Percentiles rank a stretch among this genome's conserved stretches.
phyloP scores from a whole-genome alignment of 2,329 filamentous ascomycete species.

The Xylariaceae sp. region DNA sequence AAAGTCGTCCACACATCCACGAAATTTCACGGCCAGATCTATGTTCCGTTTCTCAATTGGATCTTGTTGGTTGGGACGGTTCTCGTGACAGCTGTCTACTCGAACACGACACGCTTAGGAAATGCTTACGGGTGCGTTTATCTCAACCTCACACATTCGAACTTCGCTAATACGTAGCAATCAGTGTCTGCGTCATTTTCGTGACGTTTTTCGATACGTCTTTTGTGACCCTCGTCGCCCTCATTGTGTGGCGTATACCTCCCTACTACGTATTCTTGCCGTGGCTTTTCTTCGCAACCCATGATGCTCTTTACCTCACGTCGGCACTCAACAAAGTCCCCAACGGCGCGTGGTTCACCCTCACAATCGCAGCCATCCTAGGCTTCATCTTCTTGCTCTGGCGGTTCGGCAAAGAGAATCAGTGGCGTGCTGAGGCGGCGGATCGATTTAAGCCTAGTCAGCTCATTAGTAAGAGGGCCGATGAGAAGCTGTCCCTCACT shows the following conservation, averaged over 20 bases:
- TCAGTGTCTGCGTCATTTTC: constrained; percentile 66
- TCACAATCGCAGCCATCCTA: constrained; percentile 60
- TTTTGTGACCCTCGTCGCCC: constrained; percentile 66
- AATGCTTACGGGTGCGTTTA: constrained; percentile 60
- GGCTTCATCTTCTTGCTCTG: constrained; percentile 66
- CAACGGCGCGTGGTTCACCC: constrained; percentile 73
- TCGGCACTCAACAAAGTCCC: constrained; percentile 69
- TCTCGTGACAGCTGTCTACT: constrained; percentile 67
- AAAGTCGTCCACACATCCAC: constrained; percentile 67
- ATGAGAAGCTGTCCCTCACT: constrained; percentile 33
- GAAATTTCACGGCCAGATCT: constrained; percentile 69
- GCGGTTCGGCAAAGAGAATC: constrained; percentile 74
- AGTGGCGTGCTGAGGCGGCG: constrained; percentile 66
- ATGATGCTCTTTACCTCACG: constrained; percentile 68
- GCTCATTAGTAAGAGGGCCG: constrained; percentile 28
- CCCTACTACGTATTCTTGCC: constrained; percentile 56
- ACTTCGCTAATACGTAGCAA: constrained; percentile 6
- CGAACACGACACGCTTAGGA: constrained; percentile 61
- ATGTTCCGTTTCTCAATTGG: constrained; percentile 74
- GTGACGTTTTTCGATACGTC: constrained; percentile 75
- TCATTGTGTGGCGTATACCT: constrained; percentile 67
- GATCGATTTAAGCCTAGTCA: constrained; percentile 52
- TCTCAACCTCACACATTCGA: not conserved
- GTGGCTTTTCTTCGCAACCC: constrained; percentile 59
- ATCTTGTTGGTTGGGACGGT: constrained; percentile 71